These are phyloP conservation scores for Saturnispora mendoncae DNA, from an alignment of 805 yeast genomes.

Conservation along the genomic window DNA sequence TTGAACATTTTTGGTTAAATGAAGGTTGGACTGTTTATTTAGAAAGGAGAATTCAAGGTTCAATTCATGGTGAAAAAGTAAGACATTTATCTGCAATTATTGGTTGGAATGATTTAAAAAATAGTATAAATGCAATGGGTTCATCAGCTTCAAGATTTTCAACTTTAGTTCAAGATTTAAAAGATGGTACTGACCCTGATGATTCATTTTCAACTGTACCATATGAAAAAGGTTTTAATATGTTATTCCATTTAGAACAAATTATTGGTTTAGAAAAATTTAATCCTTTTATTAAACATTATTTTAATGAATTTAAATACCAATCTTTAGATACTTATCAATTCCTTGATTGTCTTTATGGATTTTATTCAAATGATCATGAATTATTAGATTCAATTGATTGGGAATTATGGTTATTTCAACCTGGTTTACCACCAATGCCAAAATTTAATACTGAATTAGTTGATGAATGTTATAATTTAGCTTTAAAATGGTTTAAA, in stretches of 20 bases:
- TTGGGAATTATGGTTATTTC: conserved; percentile 78
- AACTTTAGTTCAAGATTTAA: conserved; percentile 60
- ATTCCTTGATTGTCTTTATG: conserved; percentile 69
- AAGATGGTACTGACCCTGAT: conserved; percentile 72
- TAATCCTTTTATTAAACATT: conserved; percentile 72
- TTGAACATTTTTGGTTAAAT: conserved; percentile 93
- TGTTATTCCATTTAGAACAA: conserved; percentile 66
- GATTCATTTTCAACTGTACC: conserved; percentile 85
- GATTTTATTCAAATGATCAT: conserved; percentile 38
- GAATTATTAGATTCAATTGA: conserved; percentile 59
- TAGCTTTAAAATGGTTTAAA: conserved; percentile 59
- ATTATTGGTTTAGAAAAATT: conserved; percentile 59
- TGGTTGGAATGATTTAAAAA: conserved; percentile 79
- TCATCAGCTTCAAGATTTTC: conserved; percentile 42
- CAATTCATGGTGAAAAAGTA: conserved; percentile 65
- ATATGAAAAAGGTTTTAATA: conserved; percentile 82
- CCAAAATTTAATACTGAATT: conserved; percentile 73
- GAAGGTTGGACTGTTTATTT: conserved; percentile 95
- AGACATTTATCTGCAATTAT: conserved; percentile 78
- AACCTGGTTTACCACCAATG: conserved; percentile 84
- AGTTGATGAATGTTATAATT: conserved; percentile 59
- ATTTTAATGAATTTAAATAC: conserved; percentile 62
- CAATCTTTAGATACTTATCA: conserved; percentile 73
- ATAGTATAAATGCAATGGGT: conserved; percentile 59
- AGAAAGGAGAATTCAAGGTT: conserved; percentile 75